Base-by-base conservation (phyloP, 257 asterid species). In the Lavandula angustifolia region DNA sequence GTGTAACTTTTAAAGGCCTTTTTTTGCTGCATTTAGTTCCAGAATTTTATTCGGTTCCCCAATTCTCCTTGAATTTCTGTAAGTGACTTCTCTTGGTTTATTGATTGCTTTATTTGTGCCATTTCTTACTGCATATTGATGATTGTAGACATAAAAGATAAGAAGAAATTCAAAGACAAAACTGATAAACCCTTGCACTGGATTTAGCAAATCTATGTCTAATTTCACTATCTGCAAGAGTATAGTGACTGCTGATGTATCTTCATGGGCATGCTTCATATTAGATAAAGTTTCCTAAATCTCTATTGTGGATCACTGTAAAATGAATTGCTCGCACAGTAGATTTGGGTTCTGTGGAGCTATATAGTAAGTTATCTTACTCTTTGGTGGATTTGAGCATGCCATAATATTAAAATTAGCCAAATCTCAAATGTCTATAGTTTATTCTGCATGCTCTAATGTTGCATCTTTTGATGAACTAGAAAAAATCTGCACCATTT, bases 71-170 rank as follows among this genome's bases (percentile, higher is more conserved):
- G 46, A 52, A 54, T 54, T 63, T 33, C 42, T 62, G 55, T 14
- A 3, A 6, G 47, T 14, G 22, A 70, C 22, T 60, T 52, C 51
- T 52, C 74, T 41, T 41, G 68, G 41, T 59, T 69, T 38, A 38
- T 53, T 64, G 41, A 14, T 31, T 66, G 14, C 38, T 29, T 55
- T 60, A 48, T 4, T 18, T 37, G 40, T 64, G 27, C 31, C 9
- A 1, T 68, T 44, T 59, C 7, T 47, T 58, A 27, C 67, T 2
- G 61, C 33, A 69, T 41, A 40, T 52, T 4, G 16, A 52, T 41
- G 42, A 33, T 60, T 51, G 34, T 60, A 16, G 51, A 3, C 38
- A 37, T 18, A 58, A 49, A 17, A 48, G 27, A 33, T 11, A 49
- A 16, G 47, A 18, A 18, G 38, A 49, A n/a, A 11, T 12, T 17